Evolutionary conservation across 2,329 filamentous ascomycete species (phyloP), one percentile per base, ranked within the genome.

Genomic region (Eutypella sp.): DNA sequence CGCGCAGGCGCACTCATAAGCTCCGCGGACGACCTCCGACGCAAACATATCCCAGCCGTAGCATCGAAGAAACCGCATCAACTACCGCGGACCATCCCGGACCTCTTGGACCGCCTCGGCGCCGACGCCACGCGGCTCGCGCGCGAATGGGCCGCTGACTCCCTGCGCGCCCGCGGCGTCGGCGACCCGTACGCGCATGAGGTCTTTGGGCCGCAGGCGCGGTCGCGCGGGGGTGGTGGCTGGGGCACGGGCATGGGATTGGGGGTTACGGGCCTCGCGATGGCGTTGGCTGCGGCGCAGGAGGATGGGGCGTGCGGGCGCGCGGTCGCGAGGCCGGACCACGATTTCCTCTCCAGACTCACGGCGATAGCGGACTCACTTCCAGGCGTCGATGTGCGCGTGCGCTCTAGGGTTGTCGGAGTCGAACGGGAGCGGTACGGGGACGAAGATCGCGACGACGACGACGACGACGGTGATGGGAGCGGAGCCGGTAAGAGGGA

Each of bases 151-250:
- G 49, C 56, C 5, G 33, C 19, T 5, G 29, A 44, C 2, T 40
- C 39, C 7, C 45, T 59, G 9, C 44, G 39, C 16, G 34, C 24
- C 27, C 48, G 48, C 11, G 49, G 50, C 10, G 53, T 59, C 27
- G 47, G 53, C 40, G 53, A 40, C 4, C 31, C 40, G 27, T 58
- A 57, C 42, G 44, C 48, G 8, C 41, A 24, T 19, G 56, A 59
- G 11, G 31, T 59, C 15, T 48, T 58, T 15, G 47, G 43, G 7
- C 54, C 57, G 1, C 53, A 58, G n/a, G n/a, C n/a, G n/a, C n/a
- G 31, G 52, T 55, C 11, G 43, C 51, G 45, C 51, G 55, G 4
- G 42, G 50, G 8, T 43, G 46, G n/a, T 44, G 48, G 5, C 53
- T 57, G 43, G 20, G 31, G 5, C 18, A 56, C 9, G 9, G 40